Conservation (phyloP, 2,329 filamentous ascomycete species). For the Penicillium sp. region DNA sequence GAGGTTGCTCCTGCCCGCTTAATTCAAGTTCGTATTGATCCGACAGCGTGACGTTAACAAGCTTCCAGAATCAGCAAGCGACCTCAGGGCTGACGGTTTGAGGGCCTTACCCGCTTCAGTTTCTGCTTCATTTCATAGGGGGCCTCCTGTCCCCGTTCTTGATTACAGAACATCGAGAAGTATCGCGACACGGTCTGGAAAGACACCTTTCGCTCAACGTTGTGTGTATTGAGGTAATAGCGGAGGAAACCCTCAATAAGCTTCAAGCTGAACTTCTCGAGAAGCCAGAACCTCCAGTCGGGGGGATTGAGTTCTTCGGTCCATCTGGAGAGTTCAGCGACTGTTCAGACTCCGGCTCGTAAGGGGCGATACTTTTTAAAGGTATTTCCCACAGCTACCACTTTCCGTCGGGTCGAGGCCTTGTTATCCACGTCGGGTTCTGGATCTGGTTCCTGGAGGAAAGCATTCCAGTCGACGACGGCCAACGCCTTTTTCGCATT, state of each 20-base stretch:
- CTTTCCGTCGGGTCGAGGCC: no score
- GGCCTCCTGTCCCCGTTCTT: background rate
- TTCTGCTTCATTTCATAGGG: no score
- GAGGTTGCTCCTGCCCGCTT: constrained; percentile 1
- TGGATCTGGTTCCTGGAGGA: no score
- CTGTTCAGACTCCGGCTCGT: no score
- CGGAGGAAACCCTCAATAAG: constrained; percentile 6
- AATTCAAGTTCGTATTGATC: constrained; percentile 8
- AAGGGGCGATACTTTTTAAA: no score
- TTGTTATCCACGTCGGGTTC: no score
- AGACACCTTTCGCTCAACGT: background rate
- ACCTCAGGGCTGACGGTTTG: background rate
- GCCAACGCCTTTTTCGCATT: no score
- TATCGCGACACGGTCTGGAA: constrained; percentile 3
- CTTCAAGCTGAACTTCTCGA: constrained; percentile 4
- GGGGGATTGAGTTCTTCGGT: background rate
- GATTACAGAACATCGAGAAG: constrained; percentile 1
- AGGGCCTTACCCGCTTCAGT: no score
- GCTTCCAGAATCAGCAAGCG: constrained; percentile 2
- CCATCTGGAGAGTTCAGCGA: no score
- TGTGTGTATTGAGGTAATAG: constrained; percentile 5
- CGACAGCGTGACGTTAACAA: background rate
- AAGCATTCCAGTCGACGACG: no score
- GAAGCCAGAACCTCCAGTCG: background rate
- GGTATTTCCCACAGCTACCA: no score